Conservation (phyloP, 768 basidiomycete species). For the Thelephora ganbajun region DNA sequence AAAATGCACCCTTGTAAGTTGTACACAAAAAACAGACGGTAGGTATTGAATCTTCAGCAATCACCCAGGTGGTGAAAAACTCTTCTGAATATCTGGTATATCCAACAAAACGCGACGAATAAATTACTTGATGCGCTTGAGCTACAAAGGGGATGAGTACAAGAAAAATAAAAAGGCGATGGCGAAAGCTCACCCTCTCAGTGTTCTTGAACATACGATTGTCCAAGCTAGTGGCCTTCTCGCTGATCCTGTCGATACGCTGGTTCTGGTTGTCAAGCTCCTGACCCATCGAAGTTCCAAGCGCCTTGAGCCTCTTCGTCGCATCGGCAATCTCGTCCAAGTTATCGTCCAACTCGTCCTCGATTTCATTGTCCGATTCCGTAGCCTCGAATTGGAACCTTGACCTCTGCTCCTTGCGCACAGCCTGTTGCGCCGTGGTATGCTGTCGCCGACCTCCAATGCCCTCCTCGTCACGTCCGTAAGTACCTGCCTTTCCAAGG, state of each 20-base stretch:
- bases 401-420: constrained; percentile 56
- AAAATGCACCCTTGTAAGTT: no score
- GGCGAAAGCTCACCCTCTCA: constrained; percentile 41
- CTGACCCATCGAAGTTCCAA: constrained; percentile 72
- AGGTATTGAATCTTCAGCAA: no score
- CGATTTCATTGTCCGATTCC: constrained; percentile 84
- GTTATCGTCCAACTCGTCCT: constrained; percentile 89
- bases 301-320: constrained; percentile 62
- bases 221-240: constrained; percentile 69
- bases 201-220: constrained; percentile 70
- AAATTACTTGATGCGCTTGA: constrained; percentile 22
- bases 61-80: no score
- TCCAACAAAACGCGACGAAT: not conserved
- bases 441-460: constrained; percentile 26
- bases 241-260: constrained; percentile 61
- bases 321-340: constrained; percentile 74
- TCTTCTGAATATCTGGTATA: no score
- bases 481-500: constrained; percentile 59
- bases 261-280: constrained; percentile 82
- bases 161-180: not conserved
- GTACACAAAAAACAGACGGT: no score
- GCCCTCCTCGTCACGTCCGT: constrained; percentile 35
- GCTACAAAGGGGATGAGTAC: constrained; percentile 11
- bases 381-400: constrained; percentile 87
- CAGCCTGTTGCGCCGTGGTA: constrained; percentile 36